Evolutionary conservation across 78 protist species (phyloP).

Genomic region (Monocercomonoides exilis): DNA sequence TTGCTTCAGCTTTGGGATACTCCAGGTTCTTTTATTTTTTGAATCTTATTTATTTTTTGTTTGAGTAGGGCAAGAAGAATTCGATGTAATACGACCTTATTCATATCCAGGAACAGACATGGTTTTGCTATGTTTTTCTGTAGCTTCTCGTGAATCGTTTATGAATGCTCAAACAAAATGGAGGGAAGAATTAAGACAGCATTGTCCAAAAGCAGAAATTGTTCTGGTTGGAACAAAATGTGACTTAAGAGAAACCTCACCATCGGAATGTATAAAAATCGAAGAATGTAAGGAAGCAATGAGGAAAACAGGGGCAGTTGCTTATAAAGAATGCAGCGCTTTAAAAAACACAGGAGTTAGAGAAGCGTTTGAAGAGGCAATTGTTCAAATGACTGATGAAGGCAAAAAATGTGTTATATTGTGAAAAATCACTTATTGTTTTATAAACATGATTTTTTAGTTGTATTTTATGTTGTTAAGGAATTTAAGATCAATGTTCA

Average conservation of each 20-base stretch:
- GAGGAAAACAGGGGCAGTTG: background rate
- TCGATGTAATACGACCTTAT: conserved; percentile 42
- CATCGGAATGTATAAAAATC: background rate
- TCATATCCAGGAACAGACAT: conserved; percentile 61
- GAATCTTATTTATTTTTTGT: no score
- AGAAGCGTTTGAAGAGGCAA: background rate
- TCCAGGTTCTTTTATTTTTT: background rate
- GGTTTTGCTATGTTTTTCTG: conserved; percentile 46
- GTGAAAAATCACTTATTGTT: no score
- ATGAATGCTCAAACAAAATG: background rate
- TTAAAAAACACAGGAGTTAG: background rate
- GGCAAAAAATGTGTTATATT: no score
- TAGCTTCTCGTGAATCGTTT: background rate
- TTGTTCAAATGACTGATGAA: no score
- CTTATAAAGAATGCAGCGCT: background rate
- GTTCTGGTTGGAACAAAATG: conserved; percentile 21
- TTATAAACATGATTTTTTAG: no score
- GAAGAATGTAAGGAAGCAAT: background rate
- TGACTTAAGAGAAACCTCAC: background rate
- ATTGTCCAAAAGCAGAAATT: background rate
- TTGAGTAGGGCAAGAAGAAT: conserved; percentile 14
- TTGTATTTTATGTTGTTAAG: no score
- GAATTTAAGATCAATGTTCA: no score
- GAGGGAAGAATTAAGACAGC: no score
- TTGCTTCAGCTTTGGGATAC: background rate